A percentile compares a stretch with the other conserved stretches of the same genome.
Conservation (phyloP, 306 rosid genomes). For the Corylus americana region DNA sequence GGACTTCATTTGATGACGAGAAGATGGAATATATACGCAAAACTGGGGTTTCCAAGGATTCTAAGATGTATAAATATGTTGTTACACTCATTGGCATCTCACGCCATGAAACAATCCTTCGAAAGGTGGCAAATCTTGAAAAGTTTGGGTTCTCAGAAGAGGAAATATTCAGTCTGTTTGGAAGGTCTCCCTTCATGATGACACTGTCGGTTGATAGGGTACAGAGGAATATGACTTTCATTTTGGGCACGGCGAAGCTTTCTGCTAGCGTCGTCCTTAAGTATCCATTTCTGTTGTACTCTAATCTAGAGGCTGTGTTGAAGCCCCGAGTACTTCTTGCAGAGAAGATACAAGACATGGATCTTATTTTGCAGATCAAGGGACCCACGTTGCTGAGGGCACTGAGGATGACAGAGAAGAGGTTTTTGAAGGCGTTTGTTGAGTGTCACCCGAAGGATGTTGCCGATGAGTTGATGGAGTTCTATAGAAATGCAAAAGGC, state of each 20-base stretch:
- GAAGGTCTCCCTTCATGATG: too few species aligned
- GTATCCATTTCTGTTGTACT: conserved; percentile 29
- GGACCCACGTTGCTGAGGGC: conserved; percentile 33
- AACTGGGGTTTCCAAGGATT: conserved; percentile 3
- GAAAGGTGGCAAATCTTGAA: too few species aligned
- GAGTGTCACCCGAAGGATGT: conserved; percentile 49
- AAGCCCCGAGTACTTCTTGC: conserved; percentile 62
- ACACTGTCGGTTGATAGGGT: conserved; percentile 63
- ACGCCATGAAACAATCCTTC: too few species aligned
- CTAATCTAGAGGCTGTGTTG: conserved; percentile 22
- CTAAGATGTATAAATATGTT: too few species aligned
- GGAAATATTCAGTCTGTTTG: too few species aligned
- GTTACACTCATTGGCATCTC: too few species aligned
- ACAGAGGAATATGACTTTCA: conserved; percentile 84
- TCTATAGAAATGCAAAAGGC: conserved; percentile 54
- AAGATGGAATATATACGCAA: conserved; percentile 1
- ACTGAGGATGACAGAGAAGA: conserved; percentile 69
- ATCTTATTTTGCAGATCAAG: conserved; percentile 27
- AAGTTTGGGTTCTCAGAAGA: too few species aligned
- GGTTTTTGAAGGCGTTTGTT: conserved; percentile 53
- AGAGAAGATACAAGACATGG: conserved; percentile 62
- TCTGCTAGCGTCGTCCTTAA: conserved; percentile 27
- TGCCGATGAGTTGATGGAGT: conserved; percentile 59
- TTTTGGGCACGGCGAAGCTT: too few species aligned
- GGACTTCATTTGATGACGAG: neutral